phyloP scores from a whole-genome alignment of 2,329 filamentous ascomycete species.

The Cadophora sp. region DNA sequence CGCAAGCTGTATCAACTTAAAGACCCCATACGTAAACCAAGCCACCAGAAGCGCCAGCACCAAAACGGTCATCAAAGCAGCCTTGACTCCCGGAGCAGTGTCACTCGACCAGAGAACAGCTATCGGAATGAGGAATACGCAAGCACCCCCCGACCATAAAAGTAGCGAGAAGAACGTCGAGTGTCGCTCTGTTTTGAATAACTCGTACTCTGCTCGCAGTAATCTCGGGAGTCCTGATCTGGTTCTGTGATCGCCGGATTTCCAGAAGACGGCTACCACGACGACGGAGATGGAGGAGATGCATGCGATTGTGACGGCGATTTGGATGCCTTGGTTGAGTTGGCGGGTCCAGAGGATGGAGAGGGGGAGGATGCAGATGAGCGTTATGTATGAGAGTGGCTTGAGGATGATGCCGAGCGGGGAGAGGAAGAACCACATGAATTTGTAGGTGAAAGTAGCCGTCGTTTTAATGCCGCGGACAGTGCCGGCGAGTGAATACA shows the following conservation, averaged over 20 bases:
- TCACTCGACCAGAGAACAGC: neutral
- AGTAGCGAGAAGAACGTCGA: neutral
- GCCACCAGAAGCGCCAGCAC: neutral
- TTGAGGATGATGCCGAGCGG: neutral
- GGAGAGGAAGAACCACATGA: neutral
- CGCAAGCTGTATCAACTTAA: neutral
- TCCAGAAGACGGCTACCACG: neutral
- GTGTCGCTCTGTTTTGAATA: neutral
- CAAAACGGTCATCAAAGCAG: neutral
- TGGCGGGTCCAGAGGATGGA: neutral
- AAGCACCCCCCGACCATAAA: neutral
- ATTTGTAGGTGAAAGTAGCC: neutral
- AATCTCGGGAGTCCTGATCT: neutral
- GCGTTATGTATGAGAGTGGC: neutral
- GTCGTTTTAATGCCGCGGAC: neutral
- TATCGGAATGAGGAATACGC: neutral
- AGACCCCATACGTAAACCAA: neutral
- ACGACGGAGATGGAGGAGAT: neutral
- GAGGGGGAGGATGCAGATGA: neutral
- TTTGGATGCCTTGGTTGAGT: neutral
- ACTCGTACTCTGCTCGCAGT: neutral
- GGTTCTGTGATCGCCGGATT: neutral
- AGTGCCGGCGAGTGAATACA: neutral
- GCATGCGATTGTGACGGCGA: neutral
- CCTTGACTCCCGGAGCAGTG: neutral